Conservation (phyloP, 1,284 basidiomycete species). For the Boletus sp. region DNA sequence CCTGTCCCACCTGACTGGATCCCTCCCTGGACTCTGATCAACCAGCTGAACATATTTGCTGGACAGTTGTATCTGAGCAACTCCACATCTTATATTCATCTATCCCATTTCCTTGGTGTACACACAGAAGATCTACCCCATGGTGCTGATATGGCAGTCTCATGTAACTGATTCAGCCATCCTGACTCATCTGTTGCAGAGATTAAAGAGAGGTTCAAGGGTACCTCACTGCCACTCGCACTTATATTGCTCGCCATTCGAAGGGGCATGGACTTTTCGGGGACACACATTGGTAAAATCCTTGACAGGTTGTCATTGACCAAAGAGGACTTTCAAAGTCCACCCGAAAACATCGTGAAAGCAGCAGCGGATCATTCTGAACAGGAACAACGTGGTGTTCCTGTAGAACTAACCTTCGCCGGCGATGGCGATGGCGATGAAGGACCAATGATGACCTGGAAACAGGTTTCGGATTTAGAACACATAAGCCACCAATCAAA, state of each 20-base stretch:
- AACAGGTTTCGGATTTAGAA: neutral
- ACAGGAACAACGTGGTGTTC: neutral
- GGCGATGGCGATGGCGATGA: neutral
- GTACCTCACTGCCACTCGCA: neutral
- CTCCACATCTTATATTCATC: neutral
- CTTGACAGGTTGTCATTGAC: neutral
- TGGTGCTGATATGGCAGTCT: neutral
- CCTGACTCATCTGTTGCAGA: neutral
- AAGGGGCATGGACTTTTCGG: neutral
- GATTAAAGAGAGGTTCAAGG: neutral
- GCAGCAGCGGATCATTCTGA: neutral
- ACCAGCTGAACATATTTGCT: constrained; percentile 4
- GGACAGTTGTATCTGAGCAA: neutral
- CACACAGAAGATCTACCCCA: neutral
- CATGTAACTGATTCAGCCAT: neutral
- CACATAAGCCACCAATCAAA: neutral
- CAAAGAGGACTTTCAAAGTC: neutral
- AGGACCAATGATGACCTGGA: neutral
- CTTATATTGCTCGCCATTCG: neutral
- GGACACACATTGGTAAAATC: neutral
- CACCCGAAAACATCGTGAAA: too few species aligned
- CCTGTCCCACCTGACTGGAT: neutral
- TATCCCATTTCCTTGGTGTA: constrained; percentile 1
- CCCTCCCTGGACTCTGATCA: neutral
- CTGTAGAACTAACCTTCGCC: neutral